Evolutionary conservation across 768 basidiomycete species (phyloP).

Genomic region (Naganishia vaughanmartiniae): DNA sequence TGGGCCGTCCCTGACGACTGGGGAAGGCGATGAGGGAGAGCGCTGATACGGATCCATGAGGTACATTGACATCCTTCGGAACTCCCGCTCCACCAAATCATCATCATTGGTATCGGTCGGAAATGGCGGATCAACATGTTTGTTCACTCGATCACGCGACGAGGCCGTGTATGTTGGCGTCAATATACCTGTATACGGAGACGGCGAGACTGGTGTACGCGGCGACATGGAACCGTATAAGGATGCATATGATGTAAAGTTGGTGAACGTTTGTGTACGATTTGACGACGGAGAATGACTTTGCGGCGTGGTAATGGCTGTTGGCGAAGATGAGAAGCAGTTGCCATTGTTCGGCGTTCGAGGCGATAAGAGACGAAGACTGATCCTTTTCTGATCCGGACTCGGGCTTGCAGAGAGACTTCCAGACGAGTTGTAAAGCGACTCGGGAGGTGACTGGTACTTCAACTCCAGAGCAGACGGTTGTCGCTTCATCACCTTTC

Average conservation of each 20-base stretch:
- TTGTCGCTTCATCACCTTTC: not conserved
- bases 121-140: not conserved
- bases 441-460: not conserved
- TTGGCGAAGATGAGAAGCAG: not conserved
- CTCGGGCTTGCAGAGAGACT: not conserved
- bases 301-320: not conserved
- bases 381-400: not conserved
- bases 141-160: not conserved
- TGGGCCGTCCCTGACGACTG: no score
- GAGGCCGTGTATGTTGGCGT: no score
- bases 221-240: not conserved
- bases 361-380: not conserved
- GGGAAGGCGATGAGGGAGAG: not conserved
- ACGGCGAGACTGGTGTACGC: not conserved
- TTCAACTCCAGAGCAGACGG: slow-evolving; percentile 15
- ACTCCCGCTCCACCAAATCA: not conserved
- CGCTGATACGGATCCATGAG: slow-evolving; percentile 15
- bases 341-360: not conserved
- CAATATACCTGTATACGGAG: not conserved
- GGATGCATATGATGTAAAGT: not conserved
- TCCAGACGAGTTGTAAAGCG: no score
- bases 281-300: not conserved
- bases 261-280: not conserved
- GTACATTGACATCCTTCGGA: slow-evolving; percentile 5
- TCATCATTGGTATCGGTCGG: not conserved